Conservation (phyloP, 2,329 filamentous ascomycete species). For the Penicillium digitatum region DNA sequence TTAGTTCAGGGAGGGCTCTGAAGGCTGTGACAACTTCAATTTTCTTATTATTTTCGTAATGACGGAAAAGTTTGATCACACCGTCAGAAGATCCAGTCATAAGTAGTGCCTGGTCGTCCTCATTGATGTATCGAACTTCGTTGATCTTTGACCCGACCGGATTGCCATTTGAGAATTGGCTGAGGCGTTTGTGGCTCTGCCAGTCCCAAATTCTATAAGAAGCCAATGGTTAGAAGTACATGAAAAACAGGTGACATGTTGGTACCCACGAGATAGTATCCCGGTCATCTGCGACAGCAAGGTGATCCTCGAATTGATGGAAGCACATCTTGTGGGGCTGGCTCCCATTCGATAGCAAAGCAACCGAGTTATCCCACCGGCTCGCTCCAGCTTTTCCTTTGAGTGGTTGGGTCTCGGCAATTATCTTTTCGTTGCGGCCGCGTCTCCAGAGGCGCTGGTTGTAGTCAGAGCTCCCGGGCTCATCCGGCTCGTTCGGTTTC, state of each 20-base stretch:
- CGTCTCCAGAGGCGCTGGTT: constrained; percentile 91
- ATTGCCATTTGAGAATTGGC: constrained; percentile 90
- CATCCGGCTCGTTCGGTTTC: constrained; percentile 92
- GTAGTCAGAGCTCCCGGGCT: constrained; percentile 93
- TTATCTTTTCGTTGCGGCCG: constrained; percentile 86
- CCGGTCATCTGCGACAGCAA: constrained; percentile 87
- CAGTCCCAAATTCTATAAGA: constrained; percentile 77
- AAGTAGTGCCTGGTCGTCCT: constrained; percentile 90
- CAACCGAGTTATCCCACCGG: constrained; percentile 78
- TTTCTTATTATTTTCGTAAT: constrained; percentile 73
- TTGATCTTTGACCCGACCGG: constrained; percentile 87
- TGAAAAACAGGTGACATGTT: neutral
- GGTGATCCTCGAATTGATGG: constrained; percentile 95
- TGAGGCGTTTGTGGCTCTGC: constrained; percentile 69
- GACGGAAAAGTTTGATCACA: constrained; percentile 85
- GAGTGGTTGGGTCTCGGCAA: constrained; percentile 86
- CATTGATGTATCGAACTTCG: constrained; percentile 95
- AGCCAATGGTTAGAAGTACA: constrained; percentile 1
- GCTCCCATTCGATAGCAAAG: constrained; percentile 81
- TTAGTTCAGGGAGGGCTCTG: constrained; percentile 86
- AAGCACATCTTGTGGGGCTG: constrained; percentile 93
- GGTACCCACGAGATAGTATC: constrained; percentile 67
- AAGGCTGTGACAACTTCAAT: constrained; percentile 87
- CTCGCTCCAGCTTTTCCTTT: constrained; percentile 82
- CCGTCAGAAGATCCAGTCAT: constrained; percentile 96